A percentile compares a stretch with the other conserved stretches of the same genome.
Conservation (phyloP, 2,329 filamentous ascomycete genomes). For the Phaeoacremonium minimum region DNA sequence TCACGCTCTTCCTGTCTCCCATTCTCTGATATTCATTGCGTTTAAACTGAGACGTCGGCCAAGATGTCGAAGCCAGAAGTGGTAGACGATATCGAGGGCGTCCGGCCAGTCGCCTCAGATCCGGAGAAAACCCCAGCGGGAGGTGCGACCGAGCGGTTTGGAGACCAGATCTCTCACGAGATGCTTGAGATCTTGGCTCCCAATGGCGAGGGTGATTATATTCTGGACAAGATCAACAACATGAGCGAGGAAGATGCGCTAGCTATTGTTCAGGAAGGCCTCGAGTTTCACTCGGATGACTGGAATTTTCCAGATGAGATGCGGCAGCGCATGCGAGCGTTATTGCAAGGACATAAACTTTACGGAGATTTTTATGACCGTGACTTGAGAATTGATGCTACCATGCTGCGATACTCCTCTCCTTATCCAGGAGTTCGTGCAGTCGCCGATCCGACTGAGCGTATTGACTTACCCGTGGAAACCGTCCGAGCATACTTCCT, state of each 20-base stretch:
- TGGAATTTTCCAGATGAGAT: conserved; percentile 39
- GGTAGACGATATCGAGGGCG: no score
- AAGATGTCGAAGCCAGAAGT: no score
- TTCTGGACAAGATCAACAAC: conserved; percentile 32
- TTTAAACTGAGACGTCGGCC: no score
- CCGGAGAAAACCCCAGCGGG: conserved; percentile 20
- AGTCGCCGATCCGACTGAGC: conserved; percentile 30
- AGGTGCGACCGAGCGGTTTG: conserved; percentile 12
- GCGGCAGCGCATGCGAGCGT: conserved; percentile 32
- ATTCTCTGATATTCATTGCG: no score
- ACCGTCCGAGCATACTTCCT: conserved; percentile 37
- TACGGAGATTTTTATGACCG: conserved; percentile 36
- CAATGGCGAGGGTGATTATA: conserved; percentile 36
- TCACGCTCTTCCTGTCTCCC: no score
- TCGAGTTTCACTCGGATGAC: conserved; percentile 35
- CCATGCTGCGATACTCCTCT: conserved; percentile 32
- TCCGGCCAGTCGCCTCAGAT: conserved; percentile 11
- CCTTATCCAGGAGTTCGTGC: conserved; percentile 37
- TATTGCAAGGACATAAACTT: conserved; percentile 29
- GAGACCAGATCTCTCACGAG: conserved; percentile 31
- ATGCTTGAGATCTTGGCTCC: conserved; percentile 35
- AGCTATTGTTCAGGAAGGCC: conserved; percentile 29
- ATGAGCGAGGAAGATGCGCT: conserved; percentile 38
- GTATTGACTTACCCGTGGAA: conserved; percentile 28
- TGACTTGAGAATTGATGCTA: conserved; percentile 34